Evolutionary conservation across 2,329 filamentous ascomycete genomes (phyloP), one percentile per base, ranked within the genome.

Genomic region (Cladophialophora chaetospira): DNA sequence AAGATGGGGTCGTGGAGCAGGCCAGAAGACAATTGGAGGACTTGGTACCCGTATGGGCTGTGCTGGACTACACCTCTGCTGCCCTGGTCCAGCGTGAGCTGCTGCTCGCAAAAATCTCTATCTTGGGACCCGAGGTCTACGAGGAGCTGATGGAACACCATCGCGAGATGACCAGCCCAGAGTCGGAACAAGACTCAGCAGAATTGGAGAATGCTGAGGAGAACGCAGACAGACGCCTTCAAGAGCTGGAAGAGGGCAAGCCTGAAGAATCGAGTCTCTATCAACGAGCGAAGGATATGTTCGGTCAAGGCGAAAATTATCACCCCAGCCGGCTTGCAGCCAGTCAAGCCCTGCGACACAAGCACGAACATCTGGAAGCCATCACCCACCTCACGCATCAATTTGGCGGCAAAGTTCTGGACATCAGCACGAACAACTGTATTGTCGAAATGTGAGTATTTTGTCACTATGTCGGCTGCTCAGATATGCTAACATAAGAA

Each of bases 341-440:
- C 54, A 95, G 89, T 68, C 87, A 99, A 78, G 94, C 93, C 13
- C 78, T 99, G 69, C 85, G 94, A 70, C 89, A 97, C 76, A 99
- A 99, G 81, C 92, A 97, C 73, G 91, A 97, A 79, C 94, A 99
- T 79, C 77, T 99, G 66, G 90, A 93, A 78, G 91, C 89, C 55
- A 96, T 99, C 69, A 99, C 94, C 55, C 94, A 96, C 75, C 86
- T 99, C 71, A 88, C 93, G 15, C 94, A 99, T 77, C 94, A 99
- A 70, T 99, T 99, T 69, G 92, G 92, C 55, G 94, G 94, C 63
- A 99, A 99, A 79, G 89, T 99, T 23, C 76, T 99, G 67, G 94
- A 99, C 74, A 97, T 99, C 68, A 96, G 91, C 80, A 97, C 90
- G 51, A 97, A 90, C 76, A 97, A 95, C 78, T 97, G 94, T 77